Evolutionary conservation across 2,329 filamentous ascomycete species (phyloP), one percentile per base, ranked within the genome.

Genomic region (Aulographum hederae): DNA sequence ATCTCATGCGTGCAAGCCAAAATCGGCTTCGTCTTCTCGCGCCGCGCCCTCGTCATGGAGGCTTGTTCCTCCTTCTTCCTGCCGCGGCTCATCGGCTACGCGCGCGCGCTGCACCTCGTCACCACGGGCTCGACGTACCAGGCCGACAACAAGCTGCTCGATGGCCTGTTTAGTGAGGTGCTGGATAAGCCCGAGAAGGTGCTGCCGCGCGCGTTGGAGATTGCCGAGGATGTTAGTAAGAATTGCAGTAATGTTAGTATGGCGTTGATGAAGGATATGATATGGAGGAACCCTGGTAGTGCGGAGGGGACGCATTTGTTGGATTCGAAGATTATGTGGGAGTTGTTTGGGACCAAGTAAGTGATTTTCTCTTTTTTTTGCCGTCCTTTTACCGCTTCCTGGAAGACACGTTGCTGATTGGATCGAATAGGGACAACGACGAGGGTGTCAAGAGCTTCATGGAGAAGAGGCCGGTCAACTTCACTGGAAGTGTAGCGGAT

Each of bases 381-480:
- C n/a, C n/a, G n/a, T n/a, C n/a, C n/a, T n/a, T n/a, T n/a, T n/a
- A n/a, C n/a, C n/a, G n/a, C n/a, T n/a, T n/a, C n/a, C n/a, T n/a
- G n/a, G n/a, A n/a, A n/a, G n/a, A n/a, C n/a, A n/a, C n/a, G n/a
- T n/a, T n/a, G n/a, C n/a, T n/a, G n/a, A n/a, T n/a, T n/a, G n/a
- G n/a, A n/a, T n/a, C n/a, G n/a, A n/a, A n/a, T n/a, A 67, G 63
- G 39, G 77, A 81, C 43, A 69, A 74, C 32, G 63, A 62, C 21
- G 77, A 81, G 46, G 76, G 75, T 3, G 67, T 79, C 5, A 46
- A 60, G 33, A 71, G 71, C n/a, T 81, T 81, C 48, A 50, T 78
- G 46, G 58, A 79, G 53, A 80, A 80, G 58, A 58, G 76, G 31
- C 58, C 61, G 35, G 68, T 73, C 0, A 56, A 63, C 10, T 80